Conservation (phyloP, 805 yeast genomes). For the Monosporozyma unispora region DNA sequence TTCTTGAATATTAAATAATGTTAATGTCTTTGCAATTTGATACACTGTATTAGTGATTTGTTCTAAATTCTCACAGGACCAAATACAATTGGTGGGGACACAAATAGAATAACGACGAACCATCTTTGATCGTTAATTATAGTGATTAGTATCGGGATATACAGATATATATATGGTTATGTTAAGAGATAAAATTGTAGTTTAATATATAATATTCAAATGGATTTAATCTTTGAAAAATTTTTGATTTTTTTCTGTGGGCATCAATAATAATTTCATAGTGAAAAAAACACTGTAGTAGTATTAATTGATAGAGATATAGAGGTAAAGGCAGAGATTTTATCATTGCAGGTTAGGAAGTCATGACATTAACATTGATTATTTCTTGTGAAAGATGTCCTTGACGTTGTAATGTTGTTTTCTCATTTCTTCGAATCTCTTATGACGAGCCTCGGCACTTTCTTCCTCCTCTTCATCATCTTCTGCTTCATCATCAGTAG, state of each 20-base stretch:
- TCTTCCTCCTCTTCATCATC: slow-evolving; percentile 26
- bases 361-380: no score
- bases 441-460: slow-evolving; percentile 54
- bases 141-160: not conserved
- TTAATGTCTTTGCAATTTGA: slow-evolving; percentile 70
- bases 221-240: not conserved
- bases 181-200: not conserved
- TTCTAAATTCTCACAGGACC: slow-evolving; percentile 54
- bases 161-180: not conserved
- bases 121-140: slow-evolving; percentile 16
- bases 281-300: not conserved
- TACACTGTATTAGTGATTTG: slow-evolving; percentile 68
- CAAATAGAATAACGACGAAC: slow-evolving; percentile 43
- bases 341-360: not conserved
- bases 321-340: not conserved
- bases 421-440: slow-evolving; percentile 65
- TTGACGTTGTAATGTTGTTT: slow-evolving; percentile 68
- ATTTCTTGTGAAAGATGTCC: slow-evolving; percentile 28
- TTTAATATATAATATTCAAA: no score
- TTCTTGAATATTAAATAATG: slow-evolving; percentile 63
- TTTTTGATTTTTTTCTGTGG: slow-evolving; percentile 9
- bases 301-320: not conserved
- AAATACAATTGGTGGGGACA: slow-evolving; percentile 59
- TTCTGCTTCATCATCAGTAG: slow-evolving; percentile 21
- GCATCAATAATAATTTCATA: slow-evolving; percentile 28